Evolutionary conservation across 2,329 filamentous ascomycete genomes (phyloP), one percentile per base, ranked within the genome.

Genomic region (Xylariaceae sp.): DNA sequence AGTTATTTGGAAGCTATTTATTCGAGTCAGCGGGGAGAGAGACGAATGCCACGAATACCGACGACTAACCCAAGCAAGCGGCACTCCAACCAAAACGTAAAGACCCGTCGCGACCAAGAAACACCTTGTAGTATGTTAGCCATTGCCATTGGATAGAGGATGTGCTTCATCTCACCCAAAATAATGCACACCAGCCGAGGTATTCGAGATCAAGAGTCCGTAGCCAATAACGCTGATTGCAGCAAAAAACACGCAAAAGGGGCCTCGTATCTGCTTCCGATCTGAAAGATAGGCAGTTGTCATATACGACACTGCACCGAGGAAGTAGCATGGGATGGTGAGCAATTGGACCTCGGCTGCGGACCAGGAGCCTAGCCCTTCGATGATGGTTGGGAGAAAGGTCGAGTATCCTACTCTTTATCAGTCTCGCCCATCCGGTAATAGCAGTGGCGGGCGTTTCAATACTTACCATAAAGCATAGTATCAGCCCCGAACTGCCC

Each of bases 321-420:
- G 68, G 5, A 83, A 81, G 67, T 92, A 92, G 69, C 86, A 89
- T 0, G 88, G 88, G 44, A 92, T 87, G 0, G 88, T 92, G 32
- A 92, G 78, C 30, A 88, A 81, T 68, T 92, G 88, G 5, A 89
- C 81, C 64, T 88, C 76, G 0, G 86, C 80, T 0, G 75, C 74
- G 0, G 80, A 76, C 75, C 86, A 89, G 10, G 62, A 55, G 2
- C 86, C 85, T 48, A 92, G 80, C 3, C 79, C 83, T 40, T 81
- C 75, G 67, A 92, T 89, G 60, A 92, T 92, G 4, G 87, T 90
- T 0, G 88, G 88, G 42, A 92, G 71, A 65, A 92, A 92, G 0
- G 86, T 90, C 47, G 83, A 86, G 68, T 84, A 91, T 4, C 87
- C 86, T 78, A 21, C 12, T 34, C 36, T 37, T n/a, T 18, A 13